Evolutionary conservation across 2,329 filamentous ascomycete genomes (phyloP), one percentile per base, ranked within the genome.

Genomic region (Talaromyces pinophilus): DNA sequence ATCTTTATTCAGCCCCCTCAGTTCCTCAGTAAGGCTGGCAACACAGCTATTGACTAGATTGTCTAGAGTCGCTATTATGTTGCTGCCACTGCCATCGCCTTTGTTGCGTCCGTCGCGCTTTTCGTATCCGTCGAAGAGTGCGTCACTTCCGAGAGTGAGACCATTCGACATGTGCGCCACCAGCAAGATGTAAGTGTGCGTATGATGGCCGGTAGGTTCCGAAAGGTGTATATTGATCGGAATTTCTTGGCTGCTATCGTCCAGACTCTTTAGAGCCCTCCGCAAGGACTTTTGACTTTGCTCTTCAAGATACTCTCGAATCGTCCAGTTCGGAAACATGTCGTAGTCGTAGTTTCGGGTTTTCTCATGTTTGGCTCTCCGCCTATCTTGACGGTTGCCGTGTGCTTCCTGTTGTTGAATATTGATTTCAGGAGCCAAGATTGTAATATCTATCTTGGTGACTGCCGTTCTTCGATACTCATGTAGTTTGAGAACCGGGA

Each of bases 141-240:
- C 81, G 70, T 88, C 85, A 3, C 81, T 73, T 1, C 82, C 86
- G 11, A 88, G 76, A 38, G 76, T 79, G 67, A 83, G 80, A 0
- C 82, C 82, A 0, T 76, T 80, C 0, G 76, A 76, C 1, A 81
- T 83, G 28, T 83, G 83, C 0, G 85, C 85, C 13, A 87, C 82
- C 15, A 88, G 75, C 17, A 88, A 78, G 22, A 88, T 72, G 65
- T 87, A 88, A 42, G 83, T 73, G 5, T 81, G 79, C 57, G 81
- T 81, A 11, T 74, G 75, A 50, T 82, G 77, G 11, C 75, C 71
- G 1, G 82, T 83, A 25, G 76, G 70, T 69, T 84, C 80, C 10
- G 81, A 81, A 0, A 72, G 73, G 65, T 74, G 73, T 10, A 75
- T 70, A 4, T 67, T 62, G 28, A 78, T 70, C 0, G 74, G 70